These are phyloP conservation scores for Diversispora epigaea DNA, from an alignment of 192 early-diverging fungal species.

Conservation along the genomic window DNA sequence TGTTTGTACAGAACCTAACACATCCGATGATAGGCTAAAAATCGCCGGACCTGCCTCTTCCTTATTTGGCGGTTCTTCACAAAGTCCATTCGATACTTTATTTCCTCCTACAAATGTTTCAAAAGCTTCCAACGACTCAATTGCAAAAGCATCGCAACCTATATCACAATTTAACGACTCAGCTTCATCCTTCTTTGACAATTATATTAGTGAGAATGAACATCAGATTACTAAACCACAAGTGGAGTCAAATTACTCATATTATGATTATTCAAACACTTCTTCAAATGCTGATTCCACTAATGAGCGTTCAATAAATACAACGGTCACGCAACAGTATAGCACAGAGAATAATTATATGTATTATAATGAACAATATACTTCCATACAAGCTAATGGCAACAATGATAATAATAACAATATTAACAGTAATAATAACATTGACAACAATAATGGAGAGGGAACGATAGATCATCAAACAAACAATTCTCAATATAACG, in stretches of 20 bases:
- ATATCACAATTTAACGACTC: not conserved
- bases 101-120: not conserved
- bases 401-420: not conserved
- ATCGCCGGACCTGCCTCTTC: slow-evolving; percentile 2
- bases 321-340: too few species aligned
- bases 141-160: not conserved
- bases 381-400: not conserved
- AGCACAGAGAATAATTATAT: too few species aligned
- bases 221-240: not conserved
- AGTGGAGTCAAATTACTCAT: not conserved
- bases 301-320: too few species aligned
- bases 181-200: not conserved
- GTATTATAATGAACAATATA: not conserved
- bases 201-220: not conserved
- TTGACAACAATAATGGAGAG: not conserved
- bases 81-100: slow-evolving; percentile 2
- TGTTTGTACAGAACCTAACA: not conserved
- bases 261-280: not conserved
- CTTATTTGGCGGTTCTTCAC: slow-evolving; percentile 10
- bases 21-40: not conserved
- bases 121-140: not conserved
- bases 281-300: too few species aligned
- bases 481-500: not conserved
- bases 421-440: not conserved
- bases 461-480: not conserved